Evolutionary conservation across 257 asterid genomes (phyloP).

Genomic region (Capsicum pubescens): DNA sequence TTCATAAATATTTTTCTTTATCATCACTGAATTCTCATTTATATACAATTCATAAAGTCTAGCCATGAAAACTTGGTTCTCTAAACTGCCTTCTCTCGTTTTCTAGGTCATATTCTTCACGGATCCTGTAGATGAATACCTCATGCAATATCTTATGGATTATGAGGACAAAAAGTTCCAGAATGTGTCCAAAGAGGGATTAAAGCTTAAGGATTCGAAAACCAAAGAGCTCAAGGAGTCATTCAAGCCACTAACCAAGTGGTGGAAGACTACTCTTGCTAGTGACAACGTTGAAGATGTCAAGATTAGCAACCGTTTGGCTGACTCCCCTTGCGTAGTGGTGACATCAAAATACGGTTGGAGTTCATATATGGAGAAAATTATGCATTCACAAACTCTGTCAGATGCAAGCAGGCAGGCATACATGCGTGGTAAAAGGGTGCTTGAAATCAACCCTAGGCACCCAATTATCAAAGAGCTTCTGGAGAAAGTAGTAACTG

Average conservation of each 20-base stretch:
- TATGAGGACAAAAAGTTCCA: conserved; percentile 92
- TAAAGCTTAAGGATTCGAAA: conserved; percentile 80
- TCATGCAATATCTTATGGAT: conserved; percentile 95
- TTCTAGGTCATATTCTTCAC: conserved; percentile 86
- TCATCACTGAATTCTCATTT: not conserved
- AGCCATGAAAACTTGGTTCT: not conserved
- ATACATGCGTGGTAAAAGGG: conserved; percentile 94
- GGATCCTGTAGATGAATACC: conserved; percentile 90
- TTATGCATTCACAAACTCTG: conserved; percentile 90
- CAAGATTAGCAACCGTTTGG: conserved; percentile 86
- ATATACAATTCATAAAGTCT: not conserved
- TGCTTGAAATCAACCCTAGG: conserved; percentile 86
- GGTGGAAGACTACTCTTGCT: conserved; percentile 91
- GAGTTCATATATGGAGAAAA: conserved; percentile 94
- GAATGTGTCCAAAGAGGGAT: conserved; percentile 90
- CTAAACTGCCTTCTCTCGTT: not conserved
- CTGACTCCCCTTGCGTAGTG: conserved; percentile 84
- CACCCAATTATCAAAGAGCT: conserved; percentile 93
- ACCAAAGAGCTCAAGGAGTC: conserved; percentile 85
- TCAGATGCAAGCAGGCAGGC: conserved; percentile 86
- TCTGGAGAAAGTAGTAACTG: conserved; percentile 66
- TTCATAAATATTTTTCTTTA: not conserved
- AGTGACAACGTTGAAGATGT: conserved; percentile 85
- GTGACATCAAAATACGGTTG: conserved; percentile 90
- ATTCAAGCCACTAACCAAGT: conserved; percentile 79